Evolutionary conservation across 345 rosid genomes (phyloP).

Genomic region (Iberis pinnata): DNA sequence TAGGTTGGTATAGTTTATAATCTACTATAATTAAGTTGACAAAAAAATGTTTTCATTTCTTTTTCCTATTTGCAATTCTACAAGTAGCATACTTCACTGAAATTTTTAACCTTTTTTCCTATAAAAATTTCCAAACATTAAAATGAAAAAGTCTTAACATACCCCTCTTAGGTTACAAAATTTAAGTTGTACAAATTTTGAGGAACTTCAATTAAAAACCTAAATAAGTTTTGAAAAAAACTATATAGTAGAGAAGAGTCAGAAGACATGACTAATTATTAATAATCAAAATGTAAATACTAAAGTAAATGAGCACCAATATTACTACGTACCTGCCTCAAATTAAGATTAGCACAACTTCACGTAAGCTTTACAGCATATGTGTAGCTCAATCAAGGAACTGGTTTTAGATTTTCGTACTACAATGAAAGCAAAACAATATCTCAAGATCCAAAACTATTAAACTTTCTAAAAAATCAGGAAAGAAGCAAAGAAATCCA

Average conservation of each 20-base stretch:
- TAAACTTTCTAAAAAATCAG: neutral
- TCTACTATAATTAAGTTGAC: no score
- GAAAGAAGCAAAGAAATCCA: neutral
- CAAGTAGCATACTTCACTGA: no score
- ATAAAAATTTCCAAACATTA: no score
- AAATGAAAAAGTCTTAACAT: no score
- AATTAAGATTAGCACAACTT: conserved; percentile 68
- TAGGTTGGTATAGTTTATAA: no score
- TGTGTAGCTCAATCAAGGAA: conserved; percentile 75
- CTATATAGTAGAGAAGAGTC: neutral
- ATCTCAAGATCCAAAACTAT: neutral
- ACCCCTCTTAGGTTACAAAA: no score
- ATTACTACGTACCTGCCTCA: conserved; percentile 60
- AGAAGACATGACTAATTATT: neutral
- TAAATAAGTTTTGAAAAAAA: neutral
- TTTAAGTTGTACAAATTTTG: neutral
- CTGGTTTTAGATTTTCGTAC: conserved; percentile 98
- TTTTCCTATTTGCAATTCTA: no score
- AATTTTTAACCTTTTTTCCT: no score
- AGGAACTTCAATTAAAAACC: neutral
- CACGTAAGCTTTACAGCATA: conserved; percentile 72
- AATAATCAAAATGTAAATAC: neutral
- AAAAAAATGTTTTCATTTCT: no score
- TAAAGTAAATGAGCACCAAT: neutral
- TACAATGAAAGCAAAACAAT: conserved; percentile 28